Conservation (phyloP, 345 rosid genomes). For the Stellera chamaejasme region DNA sequence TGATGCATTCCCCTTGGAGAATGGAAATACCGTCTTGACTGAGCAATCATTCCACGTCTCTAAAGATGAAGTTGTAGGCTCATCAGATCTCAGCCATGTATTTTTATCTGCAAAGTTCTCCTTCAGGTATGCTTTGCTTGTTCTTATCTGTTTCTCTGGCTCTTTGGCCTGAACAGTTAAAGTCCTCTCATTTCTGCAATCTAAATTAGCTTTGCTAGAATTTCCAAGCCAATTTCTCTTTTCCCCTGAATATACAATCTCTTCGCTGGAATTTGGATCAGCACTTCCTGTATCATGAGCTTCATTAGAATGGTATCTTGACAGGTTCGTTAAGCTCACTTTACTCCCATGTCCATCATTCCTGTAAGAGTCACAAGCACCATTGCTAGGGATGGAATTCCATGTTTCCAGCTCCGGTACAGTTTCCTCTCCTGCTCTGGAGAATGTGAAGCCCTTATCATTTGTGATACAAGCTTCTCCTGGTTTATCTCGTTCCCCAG, state of each 20-base stretch:
- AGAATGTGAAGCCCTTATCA: conserved; percentile 43
- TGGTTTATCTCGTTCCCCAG: conserved; percentile 33
- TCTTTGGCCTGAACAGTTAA: conserved; percentile 34
- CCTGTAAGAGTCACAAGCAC: conserved; percentile 29
- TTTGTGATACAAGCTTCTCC: conserved; percentile 27
- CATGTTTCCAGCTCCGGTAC: conserved; percentile 44
- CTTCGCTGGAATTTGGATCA: conserved; percentile 47
- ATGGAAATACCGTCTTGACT: conserved; percentile 65
- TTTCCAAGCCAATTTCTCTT: conserved; percentile 53
- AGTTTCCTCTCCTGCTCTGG: conserved; percentile 44
- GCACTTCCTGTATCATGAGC: conserved; percentile 32
- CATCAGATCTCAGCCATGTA: conserved; percentile 43
- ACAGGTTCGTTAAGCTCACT: conserved; percentile 25
- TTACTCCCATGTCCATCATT: conserved; percentile 26
- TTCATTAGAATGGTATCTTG: conserved; percentile 21
- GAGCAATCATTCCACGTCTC: conserved; percentile 71
- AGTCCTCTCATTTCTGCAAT: conserved; percentile 26
- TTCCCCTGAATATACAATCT: conserved; percentile 41
- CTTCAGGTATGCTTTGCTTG: conserved; percentile 22
- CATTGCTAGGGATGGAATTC: conserved; percentile 45
- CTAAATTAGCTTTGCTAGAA: conserved; percentile 36
- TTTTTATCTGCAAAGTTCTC: conserved; percentile 29
- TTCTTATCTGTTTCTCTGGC: conserved; percentile 32
- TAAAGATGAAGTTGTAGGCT: conserved; percentile 30
- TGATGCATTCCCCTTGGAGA: conserved; percentile 44